A percentile compares a stretch with the other conserved stretches of the same genome.
Evolutionary conservation across 2,329 filamentous ascomycete genomes (phyloP).

Genomic region (Penicillium hesseltinei): DNA sequence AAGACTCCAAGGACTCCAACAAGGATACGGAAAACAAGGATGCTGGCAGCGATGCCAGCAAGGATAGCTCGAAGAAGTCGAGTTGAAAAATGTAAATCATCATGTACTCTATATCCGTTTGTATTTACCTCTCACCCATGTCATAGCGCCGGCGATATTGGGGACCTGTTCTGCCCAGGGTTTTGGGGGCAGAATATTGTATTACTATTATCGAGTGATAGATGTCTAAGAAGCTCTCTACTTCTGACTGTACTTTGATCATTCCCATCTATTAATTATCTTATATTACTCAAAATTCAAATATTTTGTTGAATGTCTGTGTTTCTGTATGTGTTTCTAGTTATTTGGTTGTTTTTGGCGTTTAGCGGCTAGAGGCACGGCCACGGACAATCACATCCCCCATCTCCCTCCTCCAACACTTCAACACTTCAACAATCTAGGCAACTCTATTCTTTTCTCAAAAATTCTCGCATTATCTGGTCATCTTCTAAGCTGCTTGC

Average conservation of each 20-base stretch:
- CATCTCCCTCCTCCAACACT: constrained; percentile 9
- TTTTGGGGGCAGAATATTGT: constrained; percentile 18
- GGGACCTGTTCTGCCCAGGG: constrained; percentile 22
- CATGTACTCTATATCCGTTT: constrained; percentile 29
- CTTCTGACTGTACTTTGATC: constrained; percentile 12
- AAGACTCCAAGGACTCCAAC: constrained; percentile 29
- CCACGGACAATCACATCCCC: constrained; percentile 25
- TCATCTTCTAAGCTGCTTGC: not conserved
- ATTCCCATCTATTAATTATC: not conserved
- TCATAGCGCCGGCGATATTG: constrained; percentile 42
- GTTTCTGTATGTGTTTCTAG: not conserved
- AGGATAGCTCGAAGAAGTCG: constrained; percentile 40
- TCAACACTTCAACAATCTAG: constrained; percentile 7
- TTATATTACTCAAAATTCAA: not conserved
- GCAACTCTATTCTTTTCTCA: constrained; percentile 8
- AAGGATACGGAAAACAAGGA: constrained; percentile 22
- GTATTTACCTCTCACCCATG: constrained; percentile 32
- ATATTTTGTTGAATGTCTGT: not conserved
- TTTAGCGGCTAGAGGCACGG: constrained; percentile 16
- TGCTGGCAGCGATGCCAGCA: constrained; percentile 20
- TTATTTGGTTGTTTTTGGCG: not conserved
- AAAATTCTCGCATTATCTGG: not conserved
- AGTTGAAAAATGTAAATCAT: constrained; percentile 31
- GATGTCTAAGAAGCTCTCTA: constrained; percentile 24
- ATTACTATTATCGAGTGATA: constrained; percentile 22